Conservation (phyloP, 345 rosid genomes). For the Populus ilicifolia region DNA sequence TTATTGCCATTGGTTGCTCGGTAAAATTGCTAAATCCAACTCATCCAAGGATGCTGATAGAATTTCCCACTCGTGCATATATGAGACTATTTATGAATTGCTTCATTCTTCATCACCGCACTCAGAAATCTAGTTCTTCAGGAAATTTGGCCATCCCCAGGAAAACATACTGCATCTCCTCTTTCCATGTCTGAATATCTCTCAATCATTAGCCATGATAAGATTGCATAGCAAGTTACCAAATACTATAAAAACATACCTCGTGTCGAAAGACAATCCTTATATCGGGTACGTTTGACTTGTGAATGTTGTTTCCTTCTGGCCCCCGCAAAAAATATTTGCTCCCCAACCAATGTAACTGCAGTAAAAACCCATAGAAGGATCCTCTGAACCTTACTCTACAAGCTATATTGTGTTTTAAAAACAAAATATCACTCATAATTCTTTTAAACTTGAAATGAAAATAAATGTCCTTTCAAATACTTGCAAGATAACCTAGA, state of each 20-base stretch:
- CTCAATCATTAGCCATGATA: slow-evolving; percentile 3
- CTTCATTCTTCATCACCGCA: not conserved
- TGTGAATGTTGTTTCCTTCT: slow-evolving; percentile 48
- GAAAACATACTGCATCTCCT: slow-evolving; percentile 50
- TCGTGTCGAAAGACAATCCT: slow-evolving; percentile 43
- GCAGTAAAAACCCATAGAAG: not conserved
- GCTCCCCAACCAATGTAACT: slow-evolving; percentile 51
- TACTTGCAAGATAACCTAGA: not conserved
- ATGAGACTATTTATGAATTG: not conserved
- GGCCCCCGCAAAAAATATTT: slow-evolving; percentile 39
- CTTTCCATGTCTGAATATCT: slow-evolving; percentile 49
- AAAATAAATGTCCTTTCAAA: not conserved
- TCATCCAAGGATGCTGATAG: too few species aligned
- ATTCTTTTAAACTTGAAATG: not conserved
- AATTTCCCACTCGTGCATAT: not conserved
- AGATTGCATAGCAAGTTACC: not conserved
- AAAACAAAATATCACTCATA: not conserved
- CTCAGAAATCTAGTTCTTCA: slow-evolving; percentile 32
- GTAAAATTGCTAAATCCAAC: not conserved
- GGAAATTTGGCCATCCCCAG: slow-evolving; percentile 33
- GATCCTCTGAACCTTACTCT: not conserved
- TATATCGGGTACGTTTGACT: slow-evolving; percentile 42
- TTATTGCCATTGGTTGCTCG: too few species aligned
- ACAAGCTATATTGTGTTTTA: not conserved
- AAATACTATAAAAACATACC: slow-evolving; percentile 14